Conservation (phyloP, 208 protist species). For the Vickermania spadyakhi region DNA sequence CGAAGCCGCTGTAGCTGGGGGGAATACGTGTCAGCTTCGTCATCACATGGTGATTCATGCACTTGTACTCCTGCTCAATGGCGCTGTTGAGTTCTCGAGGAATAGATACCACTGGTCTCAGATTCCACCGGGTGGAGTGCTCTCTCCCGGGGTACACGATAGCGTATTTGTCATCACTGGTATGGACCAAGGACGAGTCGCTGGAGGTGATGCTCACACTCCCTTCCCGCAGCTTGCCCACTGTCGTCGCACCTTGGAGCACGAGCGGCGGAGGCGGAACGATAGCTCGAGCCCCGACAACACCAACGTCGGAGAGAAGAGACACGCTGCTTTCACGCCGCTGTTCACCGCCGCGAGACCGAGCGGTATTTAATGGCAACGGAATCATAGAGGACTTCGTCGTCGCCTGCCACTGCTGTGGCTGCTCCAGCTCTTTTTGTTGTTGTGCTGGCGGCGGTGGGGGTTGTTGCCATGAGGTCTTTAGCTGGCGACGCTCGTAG, state of each 20-base stretch:
- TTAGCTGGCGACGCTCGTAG: slow-evolving; percentile 17
- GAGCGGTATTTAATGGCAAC: not conserved
- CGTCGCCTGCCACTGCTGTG: no score
- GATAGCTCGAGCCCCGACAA: no score
- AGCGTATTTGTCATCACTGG: not conserved
- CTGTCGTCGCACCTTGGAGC: not conserved
- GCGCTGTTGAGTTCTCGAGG: slow-evolving; percentile 48
- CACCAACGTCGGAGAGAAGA: no score
- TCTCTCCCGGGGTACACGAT: slow-evolving; percentile 69
- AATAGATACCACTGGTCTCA: slow-evolving; percentile 63
- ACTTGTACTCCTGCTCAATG: slow-evolving; percentile 40
- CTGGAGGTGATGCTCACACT: not conserved
- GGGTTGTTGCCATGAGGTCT: not conserved
- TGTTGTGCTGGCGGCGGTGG: not conserved
- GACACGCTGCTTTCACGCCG: not conserved
- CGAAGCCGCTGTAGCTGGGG: slow-evolving; percentile 77
- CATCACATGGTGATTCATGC: slow-evolving; percentile 83
- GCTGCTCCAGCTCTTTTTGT: no score
- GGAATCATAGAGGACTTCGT: no score
- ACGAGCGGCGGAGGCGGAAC: not conserved
- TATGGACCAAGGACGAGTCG: not conserved
- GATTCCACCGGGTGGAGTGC: slow-evolving; percentile 59
- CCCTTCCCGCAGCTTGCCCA: not conserved
- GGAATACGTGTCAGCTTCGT: slow-evolving; percentile 80
- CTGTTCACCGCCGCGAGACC: not conserved